These are phyloP conservation scores for Cryphonectria radicalis DNA, from an alignment of 2,329 filamentous ascomycete species.

Conservation along the genomic window DNA sequence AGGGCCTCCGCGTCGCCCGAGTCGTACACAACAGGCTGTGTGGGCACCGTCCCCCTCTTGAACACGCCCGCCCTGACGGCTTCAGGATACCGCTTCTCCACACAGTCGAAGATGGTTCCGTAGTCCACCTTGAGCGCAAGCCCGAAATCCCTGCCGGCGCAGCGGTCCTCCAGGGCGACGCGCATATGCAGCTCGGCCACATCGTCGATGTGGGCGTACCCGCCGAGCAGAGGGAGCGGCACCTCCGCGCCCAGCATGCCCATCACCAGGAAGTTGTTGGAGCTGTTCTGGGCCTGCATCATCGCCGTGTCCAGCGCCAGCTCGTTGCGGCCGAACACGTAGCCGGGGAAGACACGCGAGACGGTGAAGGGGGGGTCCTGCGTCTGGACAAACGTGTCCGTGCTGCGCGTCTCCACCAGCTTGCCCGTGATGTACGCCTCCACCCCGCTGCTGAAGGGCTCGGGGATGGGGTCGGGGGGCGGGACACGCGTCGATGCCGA, in stretches of 20 bases:
- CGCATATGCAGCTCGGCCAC: constrained; percentile 33
- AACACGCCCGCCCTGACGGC: constrained; percentile 35
- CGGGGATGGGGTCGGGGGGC: constrained; percentile 30
- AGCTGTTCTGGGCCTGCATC: constrained; percentile 36
- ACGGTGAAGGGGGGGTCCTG: constrained; percentile 34
- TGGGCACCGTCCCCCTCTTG: constrained; percentile 31
- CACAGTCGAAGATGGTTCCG: constrained; percentile 30
- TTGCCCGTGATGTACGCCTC: constrained; percentile 34
- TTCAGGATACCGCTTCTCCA: constrained; percentile 34
- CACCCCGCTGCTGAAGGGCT: constrained; percentile 29
- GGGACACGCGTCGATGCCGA: constrained; percentile 32
- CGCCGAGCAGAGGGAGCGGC: constrained; percentile 27
- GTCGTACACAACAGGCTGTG: constrained; percentile 22
- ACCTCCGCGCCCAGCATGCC: constrained; percentile 32
- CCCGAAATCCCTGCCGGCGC: constrained; percentile 30
- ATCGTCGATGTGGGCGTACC: constrained; percentile 34
- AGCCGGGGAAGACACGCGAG: constrained; percentile 36
- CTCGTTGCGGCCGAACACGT: constrained; percentile 37
- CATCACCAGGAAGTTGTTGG: constrained; percentile 36
- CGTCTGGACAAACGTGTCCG: constrained; percentile 34
- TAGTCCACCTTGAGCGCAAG: constrained; percentile 34
- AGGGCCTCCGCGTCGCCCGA: constrained; percentile 21
- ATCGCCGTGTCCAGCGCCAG: constrained; percentile 32
- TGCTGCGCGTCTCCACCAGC: constrained; percentile 31
- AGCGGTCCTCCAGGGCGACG: constrained; percentile 30